These are phyloP conservation scores for Seiridium cupressi DNA, from an alignment of 2,329 filamentous ascomycete species.

Conservation along the genomic window DNA sequence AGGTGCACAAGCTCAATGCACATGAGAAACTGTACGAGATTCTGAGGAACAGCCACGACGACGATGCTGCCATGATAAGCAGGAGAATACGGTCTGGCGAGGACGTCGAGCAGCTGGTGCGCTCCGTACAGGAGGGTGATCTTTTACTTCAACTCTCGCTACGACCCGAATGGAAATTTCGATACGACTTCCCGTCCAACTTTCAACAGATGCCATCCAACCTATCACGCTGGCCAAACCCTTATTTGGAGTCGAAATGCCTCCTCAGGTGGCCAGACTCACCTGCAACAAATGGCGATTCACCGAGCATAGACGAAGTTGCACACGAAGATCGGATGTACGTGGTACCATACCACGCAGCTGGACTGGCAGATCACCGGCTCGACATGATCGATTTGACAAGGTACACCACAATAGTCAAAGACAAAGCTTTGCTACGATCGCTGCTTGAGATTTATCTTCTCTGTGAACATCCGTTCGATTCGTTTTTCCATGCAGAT, in stretches of 20 bases:
- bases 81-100: constrained; percentile 17
- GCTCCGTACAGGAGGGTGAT: constrained; percentile 17
- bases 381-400: constrained; percentile 19
- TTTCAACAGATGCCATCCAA: not conserved
- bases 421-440: constrained; percentile 23
- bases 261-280: not conserved
- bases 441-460: constrained; percentile 6
- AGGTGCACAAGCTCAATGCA: not conserved
- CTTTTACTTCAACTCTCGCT: constrained; percentile 19
- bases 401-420: constrained; percentile 22
- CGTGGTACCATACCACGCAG: constrained; percentile 20
- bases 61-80: constrained; percentile 14
- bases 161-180: constrained; percentile 16
- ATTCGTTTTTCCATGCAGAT: constrained; percentile 8
- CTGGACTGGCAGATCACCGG: constrained; percentile 18
- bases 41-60: not conserved
- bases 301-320: not conserved
- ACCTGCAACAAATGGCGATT: not conserved
- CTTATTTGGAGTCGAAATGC: not conserved
- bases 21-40: not conserved
- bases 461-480: constrained; percentile 6
- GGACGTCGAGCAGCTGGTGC: constrained; percentile 16
- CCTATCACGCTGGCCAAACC: not conserved
- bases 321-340: constrained; percentile 13
- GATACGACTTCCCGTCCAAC: constrained; percentile 21